Evolutionary conservation across 352 stramenopile species (phyloP), one percentile per base, ranked within the genome.

Genomic region (Phytopythium delawarense): DNA sequence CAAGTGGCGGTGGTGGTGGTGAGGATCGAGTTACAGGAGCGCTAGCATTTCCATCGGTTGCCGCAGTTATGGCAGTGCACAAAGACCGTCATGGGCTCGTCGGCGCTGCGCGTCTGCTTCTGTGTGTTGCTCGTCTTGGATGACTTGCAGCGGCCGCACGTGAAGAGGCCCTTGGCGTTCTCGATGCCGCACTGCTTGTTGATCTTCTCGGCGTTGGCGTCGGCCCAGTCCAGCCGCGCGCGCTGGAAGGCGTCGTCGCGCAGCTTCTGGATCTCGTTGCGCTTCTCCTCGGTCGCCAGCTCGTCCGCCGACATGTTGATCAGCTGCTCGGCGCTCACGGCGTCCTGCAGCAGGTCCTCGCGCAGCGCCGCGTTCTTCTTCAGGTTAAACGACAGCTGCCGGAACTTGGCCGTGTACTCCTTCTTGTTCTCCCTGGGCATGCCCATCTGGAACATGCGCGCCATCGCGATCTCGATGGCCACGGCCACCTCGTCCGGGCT

Each of bases 51-150:
- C 94, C 94, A 99, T 77, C 94, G 83, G 62, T 99, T 98, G 62
- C 93, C 95, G 73, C 96, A 98, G 73, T 98, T 97, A 83, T 98
- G 79, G 78, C 96, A 99, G 62, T 97, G 81, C 45, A 98, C 91
- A 78, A 98, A 98, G 15, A 98, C 94, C 21, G 96, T 99, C 96
- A 99, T 99, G 9, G 96, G 96, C 70, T 99, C 96, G 95, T 99
- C 96, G 25, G 96, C 96, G 83, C 90, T 98, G 66, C 96, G 90
- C 35, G 96, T 99, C 79, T 99, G 96, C 70, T 98, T 98, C 78
- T 98, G 94, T 65, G 92, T 98, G 80, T 97, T 98, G 62, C 89
- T 98, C 34, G 94, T 98, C 72, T 98, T 98, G 57, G 84, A 90
- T 44, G 87, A 97, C 70, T 98, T 98, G 79, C 96, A 99, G 64